Evolutionary conservation across 768 basidiomycete species (phyloP), one percentile per base, ranked within the genome.

Genomic region (Serendipita vermifera): DNA sequence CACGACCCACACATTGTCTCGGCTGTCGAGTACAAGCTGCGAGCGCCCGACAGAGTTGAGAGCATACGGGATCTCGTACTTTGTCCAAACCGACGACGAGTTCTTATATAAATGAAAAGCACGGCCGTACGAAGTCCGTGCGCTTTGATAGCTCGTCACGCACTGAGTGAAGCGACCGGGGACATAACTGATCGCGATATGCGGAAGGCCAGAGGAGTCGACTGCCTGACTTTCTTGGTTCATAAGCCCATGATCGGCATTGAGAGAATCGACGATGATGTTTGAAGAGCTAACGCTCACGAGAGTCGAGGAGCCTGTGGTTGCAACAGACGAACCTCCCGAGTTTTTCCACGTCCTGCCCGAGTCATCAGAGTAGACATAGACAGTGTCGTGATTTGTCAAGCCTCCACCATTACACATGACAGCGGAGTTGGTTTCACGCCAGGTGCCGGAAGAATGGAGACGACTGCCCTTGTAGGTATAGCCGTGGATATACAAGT

Each of bases 131-230:
- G 26, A 14, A 2, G 29, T 6, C 17, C 55, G 38, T 20, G 31
- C 38, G 27, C 3, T 33, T 27, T 32, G 20, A 33, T 56, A 58
- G 36, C 20, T 46, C 7, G 58, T 17, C 31, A 58, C 39, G 38
- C 58, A 58, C 27, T 58, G 58, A 6, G 26, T 36, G 31, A 58
- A 58, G 36, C 55, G 58, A 32, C 58, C 58, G 11, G 58, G 58
- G 5, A 58, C 58, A 32, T 58, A 56, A 38, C 55, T 55, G 58
- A 56, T 58, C 13, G 56, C 43, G 31, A 58, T 41, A 35, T 58
- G 58, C 4, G 58, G 58, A 26, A 26, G 27, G 35, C 32, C 38
- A 24, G 22, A 14, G n/a, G 54, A 41, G 55, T 55, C 54, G 7
- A 39, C 26, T 6, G 43, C 17, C 29, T 57, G 57, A 22, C 54